Evolutionary conservation across 2,329 filamentous ascomycete species (phyloP).

Genomic region (Calonectria hongkongensis): DNA sequence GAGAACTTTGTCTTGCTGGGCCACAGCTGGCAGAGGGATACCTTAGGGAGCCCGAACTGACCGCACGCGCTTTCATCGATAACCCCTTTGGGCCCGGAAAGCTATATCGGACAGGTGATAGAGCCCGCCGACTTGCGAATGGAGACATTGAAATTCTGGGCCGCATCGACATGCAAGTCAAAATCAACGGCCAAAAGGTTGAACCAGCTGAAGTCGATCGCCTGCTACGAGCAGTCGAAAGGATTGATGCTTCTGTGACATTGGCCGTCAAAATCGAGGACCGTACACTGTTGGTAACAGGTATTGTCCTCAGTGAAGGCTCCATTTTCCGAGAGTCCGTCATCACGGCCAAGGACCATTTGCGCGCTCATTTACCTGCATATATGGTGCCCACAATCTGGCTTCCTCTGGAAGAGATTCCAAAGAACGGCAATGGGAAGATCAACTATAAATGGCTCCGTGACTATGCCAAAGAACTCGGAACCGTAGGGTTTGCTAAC

Average conservation of each 20-base stretch:
- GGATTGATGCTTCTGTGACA: slow-evolving; percentile 23
- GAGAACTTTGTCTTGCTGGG: slow-evolving; percentile 48
- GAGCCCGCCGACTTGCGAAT: slow-evolving; percentile 39
- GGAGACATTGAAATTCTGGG: slow-evolving; percentile 48
- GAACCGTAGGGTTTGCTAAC: slow-evolving; percentile 6
- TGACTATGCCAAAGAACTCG: slow-evolving; percentile 8
- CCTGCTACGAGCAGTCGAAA: background rate
- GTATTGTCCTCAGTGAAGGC: background rate
- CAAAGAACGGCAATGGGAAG: slow-evolving; percentile 53
- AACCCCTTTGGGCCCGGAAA: slow-evolving; percentile 44
- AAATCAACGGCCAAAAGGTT: slow-evolving; percentile 51
- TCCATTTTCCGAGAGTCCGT: slow-evolving; percentile 20
- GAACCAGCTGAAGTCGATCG: slow-evolving; percentile 39
- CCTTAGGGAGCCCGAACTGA: slow-evolving; percentile 41
- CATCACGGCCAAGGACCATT: slow-evolving; percentile 23
- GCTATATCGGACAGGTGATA: slow-evolving; percentile 48
- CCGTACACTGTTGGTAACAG: slow-evolving; percentile 11
- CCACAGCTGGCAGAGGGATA: slow-evolving; percentile 47
- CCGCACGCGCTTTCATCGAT: slow-evolving; percentile 31
- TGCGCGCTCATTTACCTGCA: slow-evolving; percentile 38
- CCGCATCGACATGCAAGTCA: slow-evolving; percentile 51
- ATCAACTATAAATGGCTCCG: slow-evolving; percentile 39
- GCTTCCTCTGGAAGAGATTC: slow-evolving; percentile 46
- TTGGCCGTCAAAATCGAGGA: slow-evolving; percentile 36
- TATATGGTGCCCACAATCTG: slow-evolving; percentile 54